These are phyloP conservation scores for Aspergillus ellipticus DNA, from an alignment of 495 filamentous ascomycete species.

Conservation along the genomic window DNA sequence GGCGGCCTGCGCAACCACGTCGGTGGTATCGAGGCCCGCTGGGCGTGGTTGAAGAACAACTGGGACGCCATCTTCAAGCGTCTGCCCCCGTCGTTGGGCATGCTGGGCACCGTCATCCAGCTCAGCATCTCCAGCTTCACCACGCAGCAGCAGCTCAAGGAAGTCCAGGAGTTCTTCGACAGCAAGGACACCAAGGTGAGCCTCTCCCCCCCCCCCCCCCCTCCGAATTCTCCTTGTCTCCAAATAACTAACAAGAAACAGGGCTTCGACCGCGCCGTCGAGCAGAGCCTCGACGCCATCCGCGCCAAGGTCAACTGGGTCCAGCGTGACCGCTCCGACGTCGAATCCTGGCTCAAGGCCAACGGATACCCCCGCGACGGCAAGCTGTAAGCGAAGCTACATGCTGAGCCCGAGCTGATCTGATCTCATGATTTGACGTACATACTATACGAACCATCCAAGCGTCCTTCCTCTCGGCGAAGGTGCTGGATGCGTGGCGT, in stretches of 20 bases:
- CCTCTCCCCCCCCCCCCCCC: background rate
- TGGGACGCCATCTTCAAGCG: slow-evolving; percentile 79
- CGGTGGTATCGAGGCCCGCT: slow-evolving; percentile 76
- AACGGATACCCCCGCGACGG: slow-evolving; percentile 49
- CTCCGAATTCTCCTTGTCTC: slow-evolving; percentile 1
- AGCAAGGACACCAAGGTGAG: slow-evolving; percentile 72
- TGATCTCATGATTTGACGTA: background rate
- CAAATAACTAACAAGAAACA: too few species aligned
- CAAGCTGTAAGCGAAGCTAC: slow-evolving; percentile 31
- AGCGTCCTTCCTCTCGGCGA: too few species aligned
- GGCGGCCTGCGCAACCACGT: slow-evolving; percentile 72
- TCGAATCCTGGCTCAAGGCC: slow-evolving; percentile 56
- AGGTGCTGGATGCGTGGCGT: too few species aligned
- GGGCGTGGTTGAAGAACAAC: slow-evolving; percentile 78
- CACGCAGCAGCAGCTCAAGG: slow-evolving; percentile 65
- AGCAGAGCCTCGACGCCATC: slow-evolving; percentile 59
- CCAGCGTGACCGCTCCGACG: slow-evolving; percentile 57
- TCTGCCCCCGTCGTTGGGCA: slow-evolving; percentile 70
- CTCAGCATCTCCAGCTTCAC: slow-evolving; percentile 83
- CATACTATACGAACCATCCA: too few species aligned
- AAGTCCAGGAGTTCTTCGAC: slow-evolving; percentile 77
- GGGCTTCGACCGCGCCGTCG: slow-evolving; percentile 57
- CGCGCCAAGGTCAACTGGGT: slow-evolving; percentile 60
- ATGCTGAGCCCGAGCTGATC: background rate
- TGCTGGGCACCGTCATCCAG: slow-evolving; percentile 81